Conservation (phyloP, 225 moss, liverwort and hornwort species). For the Climacium dendroides region DNA sequence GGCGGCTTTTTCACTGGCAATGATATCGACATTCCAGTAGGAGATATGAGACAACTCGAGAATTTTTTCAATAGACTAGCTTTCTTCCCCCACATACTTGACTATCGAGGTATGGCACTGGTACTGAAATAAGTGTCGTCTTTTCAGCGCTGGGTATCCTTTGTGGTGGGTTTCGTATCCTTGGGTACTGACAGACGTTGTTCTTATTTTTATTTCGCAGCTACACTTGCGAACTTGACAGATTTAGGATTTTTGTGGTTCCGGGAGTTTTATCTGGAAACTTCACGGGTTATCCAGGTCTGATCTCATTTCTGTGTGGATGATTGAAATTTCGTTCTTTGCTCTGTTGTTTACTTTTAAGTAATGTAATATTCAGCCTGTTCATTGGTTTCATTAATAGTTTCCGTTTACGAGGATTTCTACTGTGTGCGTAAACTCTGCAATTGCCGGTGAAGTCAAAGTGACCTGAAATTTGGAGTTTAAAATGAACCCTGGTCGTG, state of each 20-base stretch:
- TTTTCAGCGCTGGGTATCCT: neutral
- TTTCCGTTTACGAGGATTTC: neutral
- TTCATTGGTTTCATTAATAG: neutral
- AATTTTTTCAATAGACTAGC: conserved; percentile 88
- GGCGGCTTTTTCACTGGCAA: conserved; percentile 95
- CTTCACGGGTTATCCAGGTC: conserved; percentile 98
- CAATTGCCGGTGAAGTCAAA: neutral
- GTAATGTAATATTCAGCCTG: neutral
- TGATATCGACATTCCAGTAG: conserved; percentile 76
- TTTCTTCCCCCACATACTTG: conserved; percentile 93
- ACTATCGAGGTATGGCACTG: conserved; percentile 68
- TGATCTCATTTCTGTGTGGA: neutral
- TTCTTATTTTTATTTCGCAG: conserved; percentile 33
- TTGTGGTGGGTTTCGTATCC: neutral
- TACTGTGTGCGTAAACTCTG: neutral
- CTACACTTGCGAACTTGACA: conserved; percentile 79
- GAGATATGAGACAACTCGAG: conserved; percentile 86
- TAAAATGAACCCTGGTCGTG: neutral
- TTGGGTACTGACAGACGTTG: neutral
- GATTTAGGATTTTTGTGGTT: conserved; percentile 99
- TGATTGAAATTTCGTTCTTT: neutral
- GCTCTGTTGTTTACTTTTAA: neutral
- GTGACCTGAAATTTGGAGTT: neutral
- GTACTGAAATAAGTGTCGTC: neutral
- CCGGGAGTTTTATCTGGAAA: conserved; percentile 97